Conservation (phyloP, 495 filamentous ascomycete genomes). For the Chaetomium cochliodes region DNA sequence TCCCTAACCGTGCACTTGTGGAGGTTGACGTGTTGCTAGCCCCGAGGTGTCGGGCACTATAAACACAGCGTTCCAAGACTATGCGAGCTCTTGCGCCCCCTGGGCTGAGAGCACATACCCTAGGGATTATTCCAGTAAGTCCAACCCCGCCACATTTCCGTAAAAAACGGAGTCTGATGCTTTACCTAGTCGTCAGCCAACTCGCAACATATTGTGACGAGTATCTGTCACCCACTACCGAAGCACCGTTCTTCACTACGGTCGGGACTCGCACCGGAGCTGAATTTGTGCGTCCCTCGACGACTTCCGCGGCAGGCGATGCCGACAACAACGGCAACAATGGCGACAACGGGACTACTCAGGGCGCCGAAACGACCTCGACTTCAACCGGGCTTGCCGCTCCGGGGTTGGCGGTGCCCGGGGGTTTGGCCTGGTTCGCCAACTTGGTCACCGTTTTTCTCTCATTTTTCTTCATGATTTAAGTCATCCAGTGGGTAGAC, state of each 20-base stretch:
- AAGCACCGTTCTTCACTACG: background rate
- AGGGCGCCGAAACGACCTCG: slow-evolving; percentile 12
- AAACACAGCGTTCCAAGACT: slow-evolving; percentile 30
- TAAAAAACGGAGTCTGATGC: background rate
- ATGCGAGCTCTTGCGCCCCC: slow-evolving; percentile 25
- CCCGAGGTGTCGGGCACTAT: slow-evolving; percentile 18
- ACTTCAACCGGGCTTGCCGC: slow-evolving; percentile 12
- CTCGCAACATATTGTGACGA: slow-evolving; percentile 28
- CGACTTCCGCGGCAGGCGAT: background rate
- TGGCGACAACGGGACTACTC: background rate
- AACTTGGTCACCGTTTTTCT: slow-evolving; percentile 19
- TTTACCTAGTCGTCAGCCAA: slow-evolving; percentile 16
- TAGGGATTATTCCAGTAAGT: slow-evolving; percentile 27
- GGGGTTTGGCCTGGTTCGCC: slow-evolving; percentile 14
- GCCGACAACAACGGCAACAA: background rate
- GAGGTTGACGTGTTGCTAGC: background rate
- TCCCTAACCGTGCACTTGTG: background rate
- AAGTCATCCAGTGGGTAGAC: background rate
- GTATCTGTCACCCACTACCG: background rate
- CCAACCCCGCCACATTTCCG: background rate
- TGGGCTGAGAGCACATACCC: slow-evolving; percentile 23
- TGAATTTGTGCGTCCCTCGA: background rate
- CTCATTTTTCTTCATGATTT: slow-evolving; percentile 22
- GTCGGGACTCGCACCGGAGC: background rate
- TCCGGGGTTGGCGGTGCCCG: slow-evolving; percentile 4